Conservation (phyloP, 192 early-diverging fungal species). For the Rhizophagus clarus region DNA sequence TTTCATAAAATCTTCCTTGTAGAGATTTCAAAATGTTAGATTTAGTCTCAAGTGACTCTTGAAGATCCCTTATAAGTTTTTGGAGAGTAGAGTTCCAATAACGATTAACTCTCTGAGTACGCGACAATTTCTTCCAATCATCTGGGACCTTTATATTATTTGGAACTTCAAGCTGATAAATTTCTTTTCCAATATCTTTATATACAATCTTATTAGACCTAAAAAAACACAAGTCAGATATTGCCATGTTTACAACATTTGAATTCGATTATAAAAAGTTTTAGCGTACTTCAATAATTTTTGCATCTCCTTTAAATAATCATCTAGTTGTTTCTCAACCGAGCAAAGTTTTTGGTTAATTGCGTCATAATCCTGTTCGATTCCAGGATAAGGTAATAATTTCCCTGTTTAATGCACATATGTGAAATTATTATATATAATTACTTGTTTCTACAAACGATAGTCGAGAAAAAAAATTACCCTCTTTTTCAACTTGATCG, state of each 20-base stretch:
- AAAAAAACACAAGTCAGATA: not conserved
- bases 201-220: constrained; percentile 70
- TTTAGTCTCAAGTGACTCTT: constrained; percentile 82
- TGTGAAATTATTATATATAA: not conserved
- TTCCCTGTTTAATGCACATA: not conserved
- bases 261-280: not conserved
- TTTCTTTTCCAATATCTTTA: constrained; percentile 94
- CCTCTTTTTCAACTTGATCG: constrained; percentile 55
- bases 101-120: constrained; percentile 77
- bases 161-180: constrained; percentile 91
- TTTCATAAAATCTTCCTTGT: constrained; percentile 71
- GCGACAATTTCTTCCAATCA: constrained; percentile 75
- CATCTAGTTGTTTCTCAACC: constrained; percentile 68
- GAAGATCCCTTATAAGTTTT: constrained; percentile 65
- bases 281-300: constrained; percentile 60
- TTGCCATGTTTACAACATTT: not conserved
- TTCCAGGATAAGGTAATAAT: constrained; percentile 67
- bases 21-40: constrained; percentile 75
- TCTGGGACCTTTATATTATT: constrained; percentile 71
- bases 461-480: constrained; percentile 38
- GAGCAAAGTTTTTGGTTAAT: constrained; percentile 55
- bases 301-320: constrained; percentile 67
- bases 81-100: constrained; percentile 80
- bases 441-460: not conserved
- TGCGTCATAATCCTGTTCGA: constrained; percentile 81